Evolutionary conservation across 139 green algal species (phyloP), one percentile per base, ranked within the genome.

Genomic region (Chlamydomonas sphaeroides): DNA sequence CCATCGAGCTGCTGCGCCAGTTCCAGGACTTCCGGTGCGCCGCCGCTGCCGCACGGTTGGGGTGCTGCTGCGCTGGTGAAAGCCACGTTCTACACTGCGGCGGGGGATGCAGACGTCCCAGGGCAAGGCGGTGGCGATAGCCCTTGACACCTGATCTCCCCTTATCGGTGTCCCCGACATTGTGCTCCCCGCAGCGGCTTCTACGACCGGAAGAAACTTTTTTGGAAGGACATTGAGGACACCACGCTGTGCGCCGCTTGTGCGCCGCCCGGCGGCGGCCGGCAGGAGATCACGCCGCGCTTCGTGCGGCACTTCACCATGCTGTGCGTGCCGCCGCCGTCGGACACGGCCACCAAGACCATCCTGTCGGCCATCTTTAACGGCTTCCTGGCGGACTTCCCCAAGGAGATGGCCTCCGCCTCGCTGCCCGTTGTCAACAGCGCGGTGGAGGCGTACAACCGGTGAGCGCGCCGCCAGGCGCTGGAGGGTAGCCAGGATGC

Each of bases 141-240:
- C n/a, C n/a, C n/a, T n/a, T n/a, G n/a, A n/a, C n/a, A n/a, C n/a
- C n/a, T n/a, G n/a, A n/a, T n/a, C n/a, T n/a, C n/a, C n/a, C n/a
- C n/a, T n/a, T n/a, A n/a, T n/a, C n/a, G n/a, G n/a, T n/a, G n/a
- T n/a, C n/a, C n/a, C n/a, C n/a, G n/a, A n/a, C n/a, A n/a, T n/a
- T n/a, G n/a, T n/a, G n/a, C n/a, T n/a, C n/a, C n/a, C 33, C 17
- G 25, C 74, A 80, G 74, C 89, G 90, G 94, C 48, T 95, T 97
- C 80, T 97, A 97, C 71, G 94, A 97, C 88, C 88, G 93, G 68
- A 88, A 95, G 88, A 96, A 95, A 87, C 88, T 96, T 75, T 97
- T 94, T 83, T 97, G 93, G 93, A 97, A 97, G 92, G 94, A 97
- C 69, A 88, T 97, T 36, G 94, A 96, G 85, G 92, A 97, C 85